A percentile compares a stretch with the other conserved stretches of the same genome.
phyloP scores from a whole-genome alignment of 169 alveolate species.

The Cryptosporidium viatorum region DNA sequence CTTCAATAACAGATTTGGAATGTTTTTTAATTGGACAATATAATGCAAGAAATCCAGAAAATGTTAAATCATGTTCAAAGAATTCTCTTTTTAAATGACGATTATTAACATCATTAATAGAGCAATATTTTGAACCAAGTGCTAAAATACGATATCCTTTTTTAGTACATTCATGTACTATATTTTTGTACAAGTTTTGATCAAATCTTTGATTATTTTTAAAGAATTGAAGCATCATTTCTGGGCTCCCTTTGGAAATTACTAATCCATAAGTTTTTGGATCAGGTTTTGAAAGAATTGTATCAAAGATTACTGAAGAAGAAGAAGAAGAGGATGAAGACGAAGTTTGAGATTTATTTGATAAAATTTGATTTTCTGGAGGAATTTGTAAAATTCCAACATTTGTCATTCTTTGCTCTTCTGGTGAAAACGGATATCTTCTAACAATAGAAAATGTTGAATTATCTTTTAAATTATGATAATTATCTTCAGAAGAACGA shows the following conservation, averaged over 20 bases:
- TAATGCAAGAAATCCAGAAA: constrained; percentile 94
- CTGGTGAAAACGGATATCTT: constrained; percentile 89
- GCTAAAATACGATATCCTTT: constrained; percentile 54
- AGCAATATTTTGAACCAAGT: constrained; percentile 48
- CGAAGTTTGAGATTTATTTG: not conserved
- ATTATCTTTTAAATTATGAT: constrained; percentile 19
- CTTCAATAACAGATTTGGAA: constrained; percentile 87
- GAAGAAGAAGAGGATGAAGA: not conserved
- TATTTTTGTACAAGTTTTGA: not conserved
- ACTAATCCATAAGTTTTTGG: constrained; percentile 13
- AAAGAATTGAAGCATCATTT: constrained; percentile 39
- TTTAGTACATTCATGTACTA: constrained; percentile 43
- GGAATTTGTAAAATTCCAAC: constrained; percentile 39
- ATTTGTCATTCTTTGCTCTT: constrained; percentile 87
- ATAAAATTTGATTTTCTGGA: not conserved
- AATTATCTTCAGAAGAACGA: constrained; percentile 8
- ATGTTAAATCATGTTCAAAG: constrained; percentile 90
- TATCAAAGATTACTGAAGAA: not conserved
- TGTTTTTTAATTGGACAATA: constrained; percentile 94
- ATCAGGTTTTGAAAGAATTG: not conserved
- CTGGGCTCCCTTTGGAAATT: constrained; percentile 66
- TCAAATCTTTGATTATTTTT: not conserved
- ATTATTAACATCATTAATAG: not conserved
- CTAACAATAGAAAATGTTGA: constrained; percentile 71
- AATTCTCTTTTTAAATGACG: constrained; percentile 83